phyloP scores from a whole-genome alignment of 495 filamentous ascomycete genomes.

The Parmelia sp. region DNA sequence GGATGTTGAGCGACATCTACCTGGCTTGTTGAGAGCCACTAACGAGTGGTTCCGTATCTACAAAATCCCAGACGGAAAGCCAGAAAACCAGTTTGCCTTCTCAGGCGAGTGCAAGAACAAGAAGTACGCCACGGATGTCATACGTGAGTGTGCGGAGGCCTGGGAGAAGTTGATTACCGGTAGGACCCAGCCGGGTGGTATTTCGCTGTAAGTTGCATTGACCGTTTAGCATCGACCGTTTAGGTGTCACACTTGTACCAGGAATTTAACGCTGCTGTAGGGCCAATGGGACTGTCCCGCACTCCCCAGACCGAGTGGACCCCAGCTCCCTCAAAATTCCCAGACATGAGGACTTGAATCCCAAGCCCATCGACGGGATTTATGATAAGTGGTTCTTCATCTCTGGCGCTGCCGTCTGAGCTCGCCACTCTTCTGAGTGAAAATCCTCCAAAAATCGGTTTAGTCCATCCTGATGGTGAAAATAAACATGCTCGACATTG shows the following conservation, averaged over 20 bases:
- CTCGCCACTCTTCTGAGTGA: not conserved
- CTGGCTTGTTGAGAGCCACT: constrained; percentile 90
- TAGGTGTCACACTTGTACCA: not conserved
- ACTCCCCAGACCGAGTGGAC: constrained; percentile 62
- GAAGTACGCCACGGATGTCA: constrained; percentile 84
- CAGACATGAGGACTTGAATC: constrained; percentile 61
- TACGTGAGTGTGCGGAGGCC: constrained; percentile 91
- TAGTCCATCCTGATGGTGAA: not conserved
- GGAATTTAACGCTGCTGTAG: constrained; percentile 43
- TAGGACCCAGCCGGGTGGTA: constrained; percentile 66
- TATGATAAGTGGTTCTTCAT: constrained; percentile 99
- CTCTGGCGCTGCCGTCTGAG: constrained; percentile 87
- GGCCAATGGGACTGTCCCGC: constrained; percentile 67
- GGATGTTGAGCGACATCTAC: constrained; percentile 98
- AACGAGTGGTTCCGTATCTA: constrained; percentile 99
- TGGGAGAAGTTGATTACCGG: constrained; percentile 94
- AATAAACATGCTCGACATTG: not conserved
- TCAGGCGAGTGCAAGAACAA: constrained; percentile 99
- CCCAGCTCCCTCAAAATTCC: constrained; percentile 32
- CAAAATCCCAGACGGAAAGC: constrained; percentile 99
- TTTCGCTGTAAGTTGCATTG: constrained; percentile 64
- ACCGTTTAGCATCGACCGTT: constrained; percentile 4
- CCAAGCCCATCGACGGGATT: constrained; percentile 87
- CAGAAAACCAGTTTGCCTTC: constrained; percentile 99
- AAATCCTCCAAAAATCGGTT: not conserved